These are phyloP conservation scores for Haplosporangium sp. DNA, from an alignment of 371 early-diverging fungal genomes.

Conservation along the genomic window DNA sequence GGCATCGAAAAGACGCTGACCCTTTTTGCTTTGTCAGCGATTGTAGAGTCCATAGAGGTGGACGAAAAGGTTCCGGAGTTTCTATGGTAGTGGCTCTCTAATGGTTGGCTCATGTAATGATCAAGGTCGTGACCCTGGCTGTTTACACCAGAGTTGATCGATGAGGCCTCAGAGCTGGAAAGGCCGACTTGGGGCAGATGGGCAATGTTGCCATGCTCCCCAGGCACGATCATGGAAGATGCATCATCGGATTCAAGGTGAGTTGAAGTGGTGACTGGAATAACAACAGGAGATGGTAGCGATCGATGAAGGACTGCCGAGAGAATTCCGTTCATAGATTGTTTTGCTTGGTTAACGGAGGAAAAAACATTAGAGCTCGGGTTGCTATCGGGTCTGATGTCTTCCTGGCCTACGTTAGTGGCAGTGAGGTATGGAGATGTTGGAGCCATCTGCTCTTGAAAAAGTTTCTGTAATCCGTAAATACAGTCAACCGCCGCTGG, in stretches of 20 bases:
- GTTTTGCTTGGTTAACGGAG: slow-evolving; percentile 5
- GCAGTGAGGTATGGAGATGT: background rate
- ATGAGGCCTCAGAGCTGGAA: background rate
- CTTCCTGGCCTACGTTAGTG: background rate
- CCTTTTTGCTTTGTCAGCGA: background rate
- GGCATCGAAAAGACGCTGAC: background rate
- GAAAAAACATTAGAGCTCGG: background rate
- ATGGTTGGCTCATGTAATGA: background rate
- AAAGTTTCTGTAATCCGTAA: slow-evolving; percentile 6
- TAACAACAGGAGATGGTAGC: background rate
- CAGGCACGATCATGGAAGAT: background rate
- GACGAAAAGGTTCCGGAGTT: background rate
- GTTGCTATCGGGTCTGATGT: background rate
- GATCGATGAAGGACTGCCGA: background rate
- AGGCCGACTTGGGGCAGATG: background rate
- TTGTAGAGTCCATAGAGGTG: slow-evolving; percentile 1
- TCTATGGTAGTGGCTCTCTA: background rate
- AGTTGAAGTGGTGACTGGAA: background rate
- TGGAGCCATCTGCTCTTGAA: slow-evolving; percentile 9
- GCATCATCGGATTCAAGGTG: background rate
- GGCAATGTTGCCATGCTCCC: background rate
- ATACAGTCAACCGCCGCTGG: slow-evolving; percentile 25
- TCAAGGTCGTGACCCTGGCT: too few relatives aligned
- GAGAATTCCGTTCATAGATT: slow-evolving; percentile 1
- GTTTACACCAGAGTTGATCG: background rate